Base-by-base conservation (phyloP, 176 grass and related monocot genomes). In the Panicum miliaceum region DNA sequence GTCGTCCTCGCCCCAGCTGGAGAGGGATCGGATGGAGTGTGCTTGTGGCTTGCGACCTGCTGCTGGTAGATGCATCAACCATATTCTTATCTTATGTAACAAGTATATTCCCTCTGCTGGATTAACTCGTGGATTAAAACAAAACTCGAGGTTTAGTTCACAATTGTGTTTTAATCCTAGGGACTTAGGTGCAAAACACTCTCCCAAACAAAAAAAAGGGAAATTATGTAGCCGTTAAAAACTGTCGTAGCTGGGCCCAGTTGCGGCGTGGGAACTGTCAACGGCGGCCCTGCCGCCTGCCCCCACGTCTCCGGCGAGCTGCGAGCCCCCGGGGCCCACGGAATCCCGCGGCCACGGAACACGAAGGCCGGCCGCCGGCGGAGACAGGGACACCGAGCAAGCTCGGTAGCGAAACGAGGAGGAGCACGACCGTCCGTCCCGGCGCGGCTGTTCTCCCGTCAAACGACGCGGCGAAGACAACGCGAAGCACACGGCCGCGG, bases 1-100 rank as follows among this genome's bases (percentile, higher is more conserved):
- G 81, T 74, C 75, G 15, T 46, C 58, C 29, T 67, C 59, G 18
- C 20, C 58, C 58, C 59, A 80, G 75, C 75, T 66, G 35, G 65
- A 77, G 42, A n/a, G n/a, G n/a, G n/a, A n/a, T n/a, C 57, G 20
- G 29, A 12, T 54, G 51, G 53, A 61, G 34, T 51, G 53, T 10
- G 29, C 11, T 13, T 75, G 9, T 14, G 36, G 43, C 25, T 20
- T 64, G 64, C n/a, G 36, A 51, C 8, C 8, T 58, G 35, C 8
- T 86, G 69, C 27, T 41, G 3, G 13, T 81, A 32, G 23, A 9
- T 62, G 47, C 38, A 26, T 46, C 78, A 37, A 18, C 34, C 85
- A 36, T 81, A 38, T 35, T 51, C 20, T 14, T 32, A 32, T 32
- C 29, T 32, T 32, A 32, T n/a, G n/a, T n/a, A n/a, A n/a, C 12